These are phyloP conservation scores for Suhomyces taliae DNA, from an alignment of 1,139 yeast genomes.

Conservation along the genomic window DNA sequence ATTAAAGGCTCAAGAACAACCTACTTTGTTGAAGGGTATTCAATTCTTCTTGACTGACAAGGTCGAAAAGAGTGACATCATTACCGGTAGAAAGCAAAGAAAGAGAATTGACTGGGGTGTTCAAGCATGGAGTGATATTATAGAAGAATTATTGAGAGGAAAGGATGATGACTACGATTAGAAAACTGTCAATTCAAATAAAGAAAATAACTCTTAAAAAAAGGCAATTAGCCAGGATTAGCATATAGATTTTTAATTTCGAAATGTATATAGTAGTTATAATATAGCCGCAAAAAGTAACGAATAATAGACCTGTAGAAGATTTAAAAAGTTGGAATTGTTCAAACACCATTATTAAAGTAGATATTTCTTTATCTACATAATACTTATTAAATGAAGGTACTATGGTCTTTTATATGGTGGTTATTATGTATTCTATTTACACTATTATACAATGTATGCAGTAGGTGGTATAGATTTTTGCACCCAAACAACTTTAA, in stretches of 20 bases:
- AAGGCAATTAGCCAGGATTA: not conserved
- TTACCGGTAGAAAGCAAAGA: constrained; percentile 59
- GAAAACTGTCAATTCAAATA: not conserved
- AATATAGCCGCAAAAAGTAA: not conserved
- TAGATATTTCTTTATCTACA: too few species aligned
- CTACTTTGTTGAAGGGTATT: constrained; percentile 65
- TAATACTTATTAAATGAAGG: too few species aligned
- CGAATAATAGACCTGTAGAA: too few species aligned
- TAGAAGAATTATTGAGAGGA: constrained; percentile 45
- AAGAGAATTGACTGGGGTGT: constrained; percentile 74
- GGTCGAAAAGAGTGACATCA: constrained; percentile 50
- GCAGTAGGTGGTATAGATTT: too few species aligned
- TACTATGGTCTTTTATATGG: too few species aligned
- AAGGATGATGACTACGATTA: constrained; percentile 8
- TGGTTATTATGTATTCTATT: not conserved
- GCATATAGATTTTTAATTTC: not conserved
- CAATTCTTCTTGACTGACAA: constrained; percentile 64
- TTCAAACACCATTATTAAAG: too few species aligned
- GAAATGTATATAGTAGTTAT: not conserved
- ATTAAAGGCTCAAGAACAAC: constrained; percentile 62
- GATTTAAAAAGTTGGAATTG: not conserved
- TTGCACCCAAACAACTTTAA: too few species aligned
- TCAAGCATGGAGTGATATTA: constrained; percentile 52
- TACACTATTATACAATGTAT: constrained; percentile 1
- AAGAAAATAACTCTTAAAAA: not conserved